Base-by-base conservation (phyloP, 768 basidiomycete species). In the Kwoniella botswanensis region DNA sequence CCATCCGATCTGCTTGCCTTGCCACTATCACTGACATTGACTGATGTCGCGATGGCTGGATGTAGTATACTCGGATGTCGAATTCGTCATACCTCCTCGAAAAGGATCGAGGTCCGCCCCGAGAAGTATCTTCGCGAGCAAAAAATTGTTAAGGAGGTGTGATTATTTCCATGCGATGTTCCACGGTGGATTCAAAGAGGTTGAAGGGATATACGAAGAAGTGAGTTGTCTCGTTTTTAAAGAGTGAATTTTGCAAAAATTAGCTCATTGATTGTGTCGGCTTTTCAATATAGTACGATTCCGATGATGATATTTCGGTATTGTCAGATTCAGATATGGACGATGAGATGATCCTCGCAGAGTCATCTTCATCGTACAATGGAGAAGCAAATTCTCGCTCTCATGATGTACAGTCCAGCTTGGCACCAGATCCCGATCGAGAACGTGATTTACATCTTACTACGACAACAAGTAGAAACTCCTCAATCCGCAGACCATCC, bases 11-110 rank as follows among this genome's bases (percentile, higher is more conserved):
- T 26, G 26, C 26, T 26, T 26, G 26, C 26, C 1, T 26, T 26
- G 26, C 26, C 26, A 26, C 26, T 26, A 26, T 26, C 26, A 26
- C 26, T 26, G 26, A 26, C 26, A 26, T 26, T 26, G 26, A 26
- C 26, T 26, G 26, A 26, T 26, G 4, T 26, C 26, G 26, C 26
- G 13, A 26, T 29, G 35, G 35, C 61, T 24, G 58, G 13, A 53
- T 55, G 10, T 91, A n/a, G 79, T 87, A 13, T 94, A 93, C 75
- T 93, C 93, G 6, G 93, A 94, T 76, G 88, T 94, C 18, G 89
- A 91, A 79, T 94, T 94, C 73, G 85, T 93, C 21, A 84, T 94
- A 41, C 91, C 91, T 0, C 84, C 85, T 54, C 84, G 84, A 42
- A 78, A 86, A 11, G 71, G 55, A 3, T 59, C 43, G 24, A n/a